Conservation (phyloP, 2,329 filamentous ascomycete genomes). For the Diaporthe citriasiana region DNA sequence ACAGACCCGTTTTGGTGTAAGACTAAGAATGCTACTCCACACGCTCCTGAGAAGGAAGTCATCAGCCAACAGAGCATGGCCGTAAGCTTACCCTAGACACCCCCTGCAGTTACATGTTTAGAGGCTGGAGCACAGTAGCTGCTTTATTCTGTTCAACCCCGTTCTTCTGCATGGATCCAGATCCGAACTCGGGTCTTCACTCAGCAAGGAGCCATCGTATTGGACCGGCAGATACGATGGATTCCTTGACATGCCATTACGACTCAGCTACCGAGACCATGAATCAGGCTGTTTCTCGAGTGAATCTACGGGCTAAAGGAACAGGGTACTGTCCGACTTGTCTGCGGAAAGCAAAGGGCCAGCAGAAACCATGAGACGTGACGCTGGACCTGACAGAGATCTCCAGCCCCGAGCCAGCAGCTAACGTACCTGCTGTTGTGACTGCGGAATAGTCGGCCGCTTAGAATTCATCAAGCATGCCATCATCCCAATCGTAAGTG, state of each 20-base stretch:
- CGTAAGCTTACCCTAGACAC: not conserved
- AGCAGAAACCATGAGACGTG: not conserved
- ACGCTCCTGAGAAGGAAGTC: not conserved
- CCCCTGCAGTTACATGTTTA: not conserved
- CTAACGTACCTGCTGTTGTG: not conserved
- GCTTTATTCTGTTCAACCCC: not conserved
- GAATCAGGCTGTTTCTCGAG: not conserved
- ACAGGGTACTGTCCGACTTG: not conserved
- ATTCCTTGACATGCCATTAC: not conserved
- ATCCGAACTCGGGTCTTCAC: conserved; percentile 5
- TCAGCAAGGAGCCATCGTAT: not conserved
- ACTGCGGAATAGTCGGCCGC: not conserved
- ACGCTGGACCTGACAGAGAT: not conserved
- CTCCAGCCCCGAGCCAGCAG: not conserved
- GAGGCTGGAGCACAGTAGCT: not conserved
- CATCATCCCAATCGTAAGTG: not conserved
- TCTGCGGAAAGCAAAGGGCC: not conserved
- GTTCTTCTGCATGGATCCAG: not conserved
- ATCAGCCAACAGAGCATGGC: not conserved
- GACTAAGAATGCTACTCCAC: not conserved
- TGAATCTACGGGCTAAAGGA: not conserved
- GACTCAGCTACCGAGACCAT: not conserved
- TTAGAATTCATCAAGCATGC: not conserved
- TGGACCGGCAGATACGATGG: not conserved
- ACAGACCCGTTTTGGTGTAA: not conserved